phyloP scores from a whole-genome alignment of 139 green algal genomes.

The Tetradesmus obliquus region DNA sequence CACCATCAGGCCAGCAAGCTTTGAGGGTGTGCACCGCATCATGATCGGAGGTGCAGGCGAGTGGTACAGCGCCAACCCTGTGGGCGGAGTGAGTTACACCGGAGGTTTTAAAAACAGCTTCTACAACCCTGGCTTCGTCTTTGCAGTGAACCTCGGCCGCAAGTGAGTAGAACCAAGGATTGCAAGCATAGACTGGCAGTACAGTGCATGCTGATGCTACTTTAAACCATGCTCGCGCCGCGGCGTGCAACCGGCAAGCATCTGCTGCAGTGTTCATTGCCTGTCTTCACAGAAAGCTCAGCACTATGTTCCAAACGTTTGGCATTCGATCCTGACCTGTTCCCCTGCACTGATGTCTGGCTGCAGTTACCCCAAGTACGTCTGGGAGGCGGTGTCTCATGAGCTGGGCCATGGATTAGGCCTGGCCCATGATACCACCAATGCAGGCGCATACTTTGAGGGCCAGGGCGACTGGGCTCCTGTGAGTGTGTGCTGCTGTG shows the following conservation, averaged over 20 bases:
- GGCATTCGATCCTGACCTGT: no score
- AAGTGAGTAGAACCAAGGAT: background rate
- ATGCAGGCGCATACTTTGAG: no score
- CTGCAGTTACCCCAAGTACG: slow-evolving; percentile 17
- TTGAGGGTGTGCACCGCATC: background rate
- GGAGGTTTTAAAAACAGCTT: background rate
- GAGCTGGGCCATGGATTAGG: slow-evolving; percentile 16
- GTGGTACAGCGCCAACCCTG: background rate
- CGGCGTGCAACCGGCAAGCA: no score
- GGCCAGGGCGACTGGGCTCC: background rate
- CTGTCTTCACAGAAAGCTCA: no score
- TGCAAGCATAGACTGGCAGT: no score
- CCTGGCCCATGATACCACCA: no score
- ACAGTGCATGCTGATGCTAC: no score
- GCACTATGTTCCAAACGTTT: no score
- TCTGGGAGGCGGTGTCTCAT: slow-evolving; percentile 19
- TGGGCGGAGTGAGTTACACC: background rate
- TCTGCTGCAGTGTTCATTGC: no score
- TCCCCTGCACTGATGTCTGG: no score
- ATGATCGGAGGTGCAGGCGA: background rate
- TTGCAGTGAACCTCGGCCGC: background rate
- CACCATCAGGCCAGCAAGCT: background rate
- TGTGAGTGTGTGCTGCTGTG: no score
- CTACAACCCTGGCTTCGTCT: background rate
- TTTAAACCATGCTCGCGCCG: no score